Percentiles rank a stretch among this genome's conserved stretches.
These are phyloP conservation scores for Sclerotinia minor DNA, from an alignment of 2,329 filamentous ascomycete genomes.

Conservation along the genomic window DNA sequence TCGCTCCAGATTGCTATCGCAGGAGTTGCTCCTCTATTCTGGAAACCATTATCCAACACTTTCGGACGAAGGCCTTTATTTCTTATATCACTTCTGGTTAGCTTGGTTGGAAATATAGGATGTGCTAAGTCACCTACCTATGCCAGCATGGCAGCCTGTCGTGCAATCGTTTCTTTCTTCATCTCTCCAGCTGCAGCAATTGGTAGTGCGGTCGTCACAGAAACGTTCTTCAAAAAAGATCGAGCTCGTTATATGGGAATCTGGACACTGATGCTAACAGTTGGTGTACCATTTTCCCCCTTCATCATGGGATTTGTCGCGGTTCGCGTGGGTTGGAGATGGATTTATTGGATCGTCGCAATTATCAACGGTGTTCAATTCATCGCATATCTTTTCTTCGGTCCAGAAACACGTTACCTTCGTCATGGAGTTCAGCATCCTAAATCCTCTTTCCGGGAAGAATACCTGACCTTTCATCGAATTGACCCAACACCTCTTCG, in stretches of 20 bases:
- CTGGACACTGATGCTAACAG: slow-evolving; percentile 46
- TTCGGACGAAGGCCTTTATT: slow-evolving; percentile 54
- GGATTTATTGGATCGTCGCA: slow-evolving; percentile 44
- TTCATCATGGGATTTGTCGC: slow-evolving; percentile 46
- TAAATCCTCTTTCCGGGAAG: slow-evolving; percentile 36
- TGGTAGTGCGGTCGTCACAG: slow-evolving; percentile 57
- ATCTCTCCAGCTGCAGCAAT: slow-evolving; percentile 53
- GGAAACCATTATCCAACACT: slow-evolving; percentile 52
- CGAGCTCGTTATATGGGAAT: slow-evolving; percentile 54
- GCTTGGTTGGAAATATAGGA: slow-evolving; percentile 51
- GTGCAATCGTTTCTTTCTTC: slow-evolving; percentile 53
- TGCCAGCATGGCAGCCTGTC: slow-evolving; percentile 49
- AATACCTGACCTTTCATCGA: slow-evolving; percentile 47
- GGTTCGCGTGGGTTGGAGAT: slow-evolving; percentile 16
- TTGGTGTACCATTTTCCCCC: slow-evolving; percentile 31
- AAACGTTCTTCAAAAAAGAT: slow-evolving; percentile 56
- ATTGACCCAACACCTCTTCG: slow-evolving; percentile 55
- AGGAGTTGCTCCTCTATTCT: slow-evolving; percentile 53
- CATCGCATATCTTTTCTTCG: slow-evolving; percentile 56
- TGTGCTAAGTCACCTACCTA: slow-evolving; percentile 51
- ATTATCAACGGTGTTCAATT: slow-evolving; percentile 59
- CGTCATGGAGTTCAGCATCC: slow-evolving; percentile 32
- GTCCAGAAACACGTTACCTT: slow-evolving; percentile 57
- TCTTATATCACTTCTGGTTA: slow-evolving; percentile 48
- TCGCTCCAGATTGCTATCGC: slow-evolving; percentile 54